Evolutionary conservation across 2,329 filamentous ascomycete genomes (phyloP).

Genomic region (Pyricularia pennisetigena): DNA sequence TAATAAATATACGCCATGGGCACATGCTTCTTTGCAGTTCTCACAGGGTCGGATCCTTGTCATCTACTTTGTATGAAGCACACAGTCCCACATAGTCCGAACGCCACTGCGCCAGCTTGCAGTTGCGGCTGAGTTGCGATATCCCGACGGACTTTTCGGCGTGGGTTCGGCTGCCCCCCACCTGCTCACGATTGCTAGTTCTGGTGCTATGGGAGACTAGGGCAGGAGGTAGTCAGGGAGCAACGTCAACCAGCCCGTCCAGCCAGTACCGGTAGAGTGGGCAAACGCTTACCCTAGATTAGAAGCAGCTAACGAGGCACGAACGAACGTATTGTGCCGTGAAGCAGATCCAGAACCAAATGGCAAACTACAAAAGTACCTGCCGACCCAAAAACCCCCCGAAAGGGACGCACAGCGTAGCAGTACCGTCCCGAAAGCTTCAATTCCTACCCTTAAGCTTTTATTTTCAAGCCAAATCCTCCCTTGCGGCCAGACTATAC

Average conservation of each 20-base stretch:
- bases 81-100: neutral
- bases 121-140: neutral
- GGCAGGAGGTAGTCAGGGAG: too few relatives aligned
- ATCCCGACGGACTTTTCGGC: neutral
- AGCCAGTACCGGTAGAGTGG: too few relatives aligned
- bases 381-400: too few relatives aligned
- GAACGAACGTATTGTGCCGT: too few relatives aligned
- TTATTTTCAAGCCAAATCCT: neutral
- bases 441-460: neutral
- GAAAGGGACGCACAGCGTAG: too few relatives aligned
- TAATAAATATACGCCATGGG: neutral
- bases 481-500: neutral
- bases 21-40: neutral
- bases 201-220: too few relatives aligned
- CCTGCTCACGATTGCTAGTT: neutral
- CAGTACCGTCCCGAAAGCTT: too few relatives aligned
- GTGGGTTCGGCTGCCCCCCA: neutral
- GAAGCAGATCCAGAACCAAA: too few relatives aligned
- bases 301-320: too few relatives aligned
- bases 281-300: too few relatives aligned
- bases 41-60: neutral
- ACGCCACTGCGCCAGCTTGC: neutral
- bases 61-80: neutral
- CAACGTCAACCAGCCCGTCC: too few relatives aligned
- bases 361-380: too few relatives aligned